Conservation (phyloP, 352 stramenopile genomes). For the Globisporangium barbulae region DNA sequence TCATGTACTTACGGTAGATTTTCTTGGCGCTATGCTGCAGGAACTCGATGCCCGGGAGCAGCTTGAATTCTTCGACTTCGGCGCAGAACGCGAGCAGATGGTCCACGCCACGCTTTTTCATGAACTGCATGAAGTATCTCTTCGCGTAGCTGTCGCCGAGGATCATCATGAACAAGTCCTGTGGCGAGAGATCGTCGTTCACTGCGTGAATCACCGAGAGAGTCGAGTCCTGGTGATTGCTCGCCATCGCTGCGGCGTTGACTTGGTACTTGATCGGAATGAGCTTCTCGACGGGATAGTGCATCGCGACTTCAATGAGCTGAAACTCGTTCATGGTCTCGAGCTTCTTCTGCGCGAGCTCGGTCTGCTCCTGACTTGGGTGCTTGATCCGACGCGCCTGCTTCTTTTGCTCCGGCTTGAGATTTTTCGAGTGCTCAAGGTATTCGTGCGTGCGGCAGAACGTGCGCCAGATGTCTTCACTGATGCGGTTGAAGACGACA, state of each 20-base stretch:
- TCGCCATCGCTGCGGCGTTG: neutral
- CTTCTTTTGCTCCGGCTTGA: conserved; percentile 25
- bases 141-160: conserved; percentile 57
- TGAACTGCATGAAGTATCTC: conserved; percentile 77
- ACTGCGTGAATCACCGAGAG: conserved; percentile 16
- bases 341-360: conserved; percentile 49
- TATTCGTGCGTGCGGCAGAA: conserved; percentile 76
- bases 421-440: conserved; percentile 48
- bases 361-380: conserved; percentile 34
- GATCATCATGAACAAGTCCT: conserved; percentile 45
- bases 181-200: conserved; percentile 39
- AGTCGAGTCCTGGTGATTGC: neutral
- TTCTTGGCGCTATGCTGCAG: conserved; percentile 84
- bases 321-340: conserved; percentile 61
- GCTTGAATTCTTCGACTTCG: conserved; percentile 77
- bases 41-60: conserved; percentile 78
- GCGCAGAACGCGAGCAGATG: conserved; percentile 71
- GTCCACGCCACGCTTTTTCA: conserved; percentile 60
- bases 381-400: conserved; percentile 1
- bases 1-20: conserved; percentile 84
- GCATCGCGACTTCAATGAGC: conserved; percentile 71
- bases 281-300: conserved; percentile 70
- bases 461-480: conserved; percentile 59
- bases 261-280: conserved; percentile 41
- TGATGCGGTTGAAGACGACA: conserved; percentile 54